Evolutionary conservation across 805 yeast genomes (phyloP).

Genomic region (Lipomyces orientalis): DNA sequence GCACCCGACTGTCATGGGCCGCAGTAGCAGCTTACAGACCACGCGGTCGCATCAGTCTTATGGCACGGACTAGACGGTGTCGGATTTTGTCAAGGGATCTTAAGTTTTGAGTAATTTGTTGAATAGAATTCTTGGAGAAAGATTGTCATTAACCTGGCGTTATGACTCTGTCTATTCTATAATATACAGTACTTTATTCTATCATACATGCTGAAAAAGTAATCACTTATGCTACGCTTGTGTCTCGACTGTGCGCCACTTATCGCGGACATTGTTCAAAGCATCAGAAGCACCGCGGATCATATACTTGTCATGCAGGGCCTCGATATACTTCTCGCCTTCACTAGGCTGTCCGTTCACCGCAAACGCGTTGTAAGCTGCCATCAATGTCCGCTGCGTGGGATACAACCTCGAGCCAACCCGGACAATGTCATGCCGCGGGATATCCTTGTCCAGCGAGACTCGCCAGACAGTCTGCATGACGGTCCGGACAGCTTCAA

Average conservation of each 20-base stretch:
- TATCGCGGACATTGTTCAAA: background rate
- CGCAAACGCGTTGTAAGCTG: conserved; percentile 19
- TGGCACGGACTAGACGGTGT: no score
- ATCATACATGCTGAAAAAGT: background rate
- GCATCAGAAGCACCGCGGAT: conserved; percentile 1
- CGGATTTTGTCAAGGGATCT: no score
- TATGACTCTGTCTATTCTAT: background rate
- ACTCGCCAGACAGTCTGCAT: conserved; percentile 43
- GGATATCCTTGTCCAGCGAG: conserved; percentile 8
- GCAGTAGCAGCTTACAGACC: no score
- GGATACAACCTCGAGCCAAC: conserved; percentile 25
- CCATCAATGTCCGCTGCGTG: conserved; percentile 18
- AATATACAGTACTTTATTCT: background rate
- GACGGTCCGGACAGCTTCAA: conserved; percentile 38
- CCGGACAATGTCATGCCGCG: background rate
- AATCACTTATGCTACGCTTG: background rate
- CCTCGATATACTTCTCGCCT: conserved; percentile 9
- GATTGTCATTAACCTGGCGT: no score
- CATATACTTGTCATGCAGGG: conserved; percentile 13
- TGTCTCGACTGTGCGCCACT: background rate
- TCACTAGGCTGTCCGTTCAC: conserved; percentile 10
- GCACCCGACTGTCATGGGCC: no score
- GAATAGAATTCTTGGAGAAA: background rate
- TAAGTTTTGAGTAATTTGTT: no score
- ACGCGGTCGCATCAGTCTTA: no score